These are phyloP conservation scores for Trichoderma guizhouense DNA, from an alignment of 2,329 filamentous ascomycete genomes.

Conservation along the genomic window DNA sequence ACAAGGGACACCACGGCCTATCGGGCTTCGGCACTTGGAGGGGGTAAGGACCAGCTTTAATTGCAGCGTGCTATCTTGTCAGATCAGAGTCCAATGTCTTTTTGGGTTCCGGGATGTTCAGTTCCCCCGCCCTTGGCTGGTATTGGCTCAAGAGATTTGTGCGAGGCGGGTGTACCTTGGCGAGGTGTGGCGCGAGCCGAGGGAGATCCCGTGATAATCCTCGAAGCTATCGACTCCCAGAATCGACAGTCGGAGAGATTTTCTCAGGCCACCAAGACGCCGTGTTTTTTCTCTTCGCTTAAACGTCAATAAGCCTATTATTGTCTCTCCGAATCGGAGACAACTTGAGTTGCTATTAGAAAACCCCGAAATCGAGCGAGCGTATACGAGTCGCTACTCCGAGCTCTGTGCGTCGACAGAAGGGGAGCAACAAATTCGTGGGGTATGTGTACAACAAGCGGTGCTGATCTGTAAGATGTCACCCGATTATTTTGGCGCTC, in stretches of 20 bases:
- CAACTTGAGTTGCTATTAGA: not conserved
- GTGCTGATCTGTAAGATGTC: slow-evolving; percentile 18
- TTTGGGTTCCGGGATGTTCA: not conserved
- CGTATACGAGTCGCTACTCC: not conserved
- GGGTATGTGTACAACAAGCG: slow-evolving; percentile 16
- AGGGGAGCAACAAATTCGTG: slow-evolving; percentile 4
- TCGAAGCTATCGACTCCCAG: slow-evolving; percentile 11
- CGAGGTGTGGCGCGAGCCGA: slow-evolving; percentile 10
- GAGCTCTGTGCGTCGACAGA: not conserved
- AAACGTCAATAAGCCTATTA: not conserved
- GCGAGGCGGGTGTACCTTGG: slow-evolving; percentile 16
- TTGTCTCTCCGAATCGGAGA: not conserved
- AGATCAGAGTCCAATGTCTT: slow-evolving; percentile 1
- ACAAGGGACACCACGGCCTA: not conserved
- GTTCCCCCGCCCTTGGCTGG: slow-evolving; percentile 13
- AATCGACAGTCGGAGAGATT: slow-evolving; percentile 9
- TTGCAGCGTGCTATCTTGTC: slow-evolving; percentile 3
- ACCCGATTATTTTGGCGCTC: slow-evolving; percentile 9
- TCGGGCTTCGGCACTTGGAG: slow-evolving; percentile 1
- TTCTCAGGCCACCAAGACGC: not conserved
- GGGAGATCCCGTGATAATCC: slow-evolving; percentile 14
- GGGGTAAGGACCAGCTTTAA: slow-evolving; percentile 1
- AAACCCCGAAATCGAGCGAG: not conserved
- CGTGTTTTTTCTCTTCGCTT: not conserved
- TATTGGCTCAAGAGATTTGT: not conserved